Evolutionary conservation across 495 filamentous ascomycete genomes (phyloP), one percentile per base, ranked within the genome.

Genomic region (Penicillium bovifimosum): DNA sequence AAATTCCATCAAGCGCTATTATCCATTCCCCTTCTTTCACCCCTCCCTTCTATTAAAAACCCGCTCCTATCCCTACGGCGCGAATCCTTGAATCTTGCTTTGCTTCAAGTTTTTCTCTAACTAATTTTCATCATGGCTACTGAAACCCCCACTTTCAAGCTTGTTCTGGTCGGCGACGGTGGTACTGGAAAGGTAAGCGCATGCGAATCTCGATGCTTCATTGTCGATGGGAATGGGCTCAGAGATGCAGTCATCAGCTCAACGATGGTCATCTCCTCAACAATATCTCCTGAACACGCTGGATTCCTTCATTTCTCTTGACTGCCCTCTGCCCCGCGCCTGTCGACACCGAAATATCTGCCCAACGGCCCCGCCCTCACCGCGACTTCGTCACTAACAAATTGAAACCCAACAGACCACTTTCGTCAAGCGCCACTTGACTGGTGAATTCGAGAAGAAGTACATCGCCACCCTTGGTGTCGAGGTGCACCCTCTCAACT

Each of bases 391-490:
- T 67, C 49, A 50, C 66, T 72, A 68, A 68, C 66, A 29, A 31
- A 44, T 38, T 47, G 54, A 56, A 72, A 43, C 27, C 46, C 14
- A 51, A 56, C 71, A 99, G 95, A 99, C 95, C 69, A 99, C 95
- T 69, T 99, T 99, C 81, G 95, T 99, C 79, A 99, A 97, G 85
- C 95, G 95, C 65, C 95, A 99, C 74, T 78, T 97, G 80, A 97
- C 95, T 69, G 95, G 95, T 59, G 95, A 99, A 71, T 99, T 99
- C 70, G 95, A 99, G 82, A 99, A 99, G 86, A 99, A 97, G 79
- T 99, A 99, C 76, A 96, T 99, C 72, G 95, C 95, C 56, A 99
- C 95, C 50, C 86, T 99, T 52, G 95, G 95, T 87, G 95, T 99
- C 63, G 95, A 99, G 72, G 95, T 99, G 60, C 95, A 99, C 77